Conservation (phyloP, 1,139 yeast species). For the Hemisphaericaspora xylanilytica region DNA sequence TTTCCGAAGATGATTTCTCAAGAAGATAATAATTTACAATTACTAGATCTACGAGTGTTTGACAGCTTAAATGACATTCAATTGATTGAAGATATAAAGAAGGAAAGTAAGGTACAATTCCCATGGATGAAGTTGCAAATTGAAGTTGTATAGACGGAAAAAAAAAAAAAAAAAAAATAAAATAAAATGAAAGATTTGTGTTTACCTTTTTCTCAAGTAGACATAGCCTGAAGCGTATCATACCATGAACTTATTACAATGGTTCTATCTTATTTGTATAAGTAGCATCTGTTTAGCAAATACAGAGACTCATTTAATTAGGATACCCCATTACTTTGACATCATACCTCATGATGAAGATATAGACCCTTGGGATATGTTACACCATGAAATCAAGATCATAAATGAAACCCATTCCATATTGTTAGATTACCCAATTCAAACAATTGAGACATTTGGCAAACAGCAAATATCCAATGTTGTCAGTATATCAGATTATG, state of each 20-base stretch:
- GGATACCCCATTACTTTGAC: constrained; percentile 37
- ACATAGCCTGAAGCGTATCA: not conserved
- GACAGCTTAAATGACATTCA: not conserved
- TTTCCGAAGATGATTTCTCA: not conserved
- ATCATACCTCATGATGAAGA: constrained; percentile 25
- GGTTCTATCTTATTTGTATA: not conserved
- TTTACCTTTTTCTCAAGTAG: not conserved
- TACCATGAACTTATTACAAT: not conserved
- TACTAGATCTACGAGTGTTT: constrained; percentile 3
- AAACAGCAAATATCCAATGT: constrained; percentile 4
- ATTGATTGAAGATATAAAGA: constrained; percentile 1
- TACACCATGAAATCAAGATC: constrained; percentile 5
- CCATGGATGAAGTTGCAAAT: constrained; percentile 3
- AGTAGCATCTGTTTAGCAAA: constrained; percentile 24
- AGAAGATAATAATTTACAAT: constrained; percentile 2
- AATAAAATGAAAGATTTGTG: not conserved
- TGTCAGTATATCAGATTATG: constrained; percentile 12
- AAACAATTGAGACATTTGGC: constrained; percentile 13
- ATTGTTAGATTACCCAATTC: constrained; percentile 32
- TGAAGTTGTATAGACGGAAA: not conserved
- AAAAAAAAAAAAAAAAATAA: not conserved
- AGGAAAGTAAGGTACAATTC: constrained; percentile 2
- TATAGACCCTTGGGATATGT: constrained; percentile 3
- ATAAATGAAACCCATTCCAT: constrained; percentile 29
- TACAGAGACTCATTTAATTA: constrained; percentile 36